These are phyloP conservation scores for Rostrohypoxylon terebratum DNA, from an alignment of 495 filamentous ascomycete genomes.

Conservation along the genomic window DNA sequence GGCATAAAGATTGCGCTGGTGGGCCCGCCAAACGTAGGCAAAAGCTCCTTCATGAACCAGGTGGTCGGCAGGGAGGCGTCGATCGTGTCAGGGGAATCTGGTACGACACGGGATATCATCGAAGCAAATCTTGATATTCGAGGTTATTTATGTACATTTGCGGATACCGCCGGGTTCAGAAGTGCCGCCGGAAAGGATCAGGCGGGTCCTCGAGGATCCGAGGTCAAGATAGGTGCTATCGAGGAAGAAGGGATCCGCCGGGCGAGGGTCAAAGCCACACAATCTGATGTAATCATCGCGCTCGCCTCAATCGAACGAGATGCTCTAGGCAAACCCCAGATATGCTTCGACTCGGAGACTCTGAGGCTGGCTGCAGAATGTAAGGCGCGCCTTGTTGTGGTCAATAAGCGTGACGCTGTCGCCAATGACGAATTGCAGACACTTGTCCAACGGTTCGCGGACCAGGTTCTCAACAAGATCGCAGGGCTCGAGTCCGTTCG, in stretches of 20 bases:
- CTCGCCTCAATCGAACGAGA: conserved; percentile 75
- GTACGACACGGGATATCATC: conserved; percentile 93
- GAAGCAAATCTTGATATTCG: conserved; percentile 91
- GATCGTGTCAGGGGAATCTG: conserved; percentile 91
- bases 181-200: conserved; percentile 39
- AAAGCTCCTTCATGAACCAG: conserved; percentile 91
- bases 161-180: conserved; percentile 90
- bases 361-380: conserved; percentile 62
- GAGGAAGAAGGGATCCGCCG: conserved; percentile 92
- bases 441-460: conserved; percentile 51
- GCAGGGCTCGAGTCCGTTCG: conserved; percentile 42
- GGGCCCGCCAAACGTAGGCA: conserved; percentile 94
- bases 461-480: conserved; percentile 49
- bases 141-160: conserved; percentile 87
- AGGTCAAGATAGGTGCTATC: conserved; percentile 71
- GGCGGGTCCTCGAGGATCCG: conserved; percentile 27
- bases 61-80: conserved; percentile 94
- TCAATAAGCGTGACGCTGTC: conserved; percentile 86
- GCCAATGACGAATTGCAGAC: conserved; percentile 35
- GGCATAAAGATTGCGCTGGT: conserved; percentile 88
- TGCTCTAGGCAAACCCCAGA: conserved; percentile 49
- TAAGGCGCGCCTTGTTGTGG: conserved; percentile 72
- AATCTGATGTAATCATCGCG: conserved; percentile 88
- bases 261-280: conserved; percentile 80
- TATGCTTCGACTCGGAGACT: conserved; percentile 62